Conservation (phyloP, 805 yeast species). For the Kodamaea laetipori region DNA sequence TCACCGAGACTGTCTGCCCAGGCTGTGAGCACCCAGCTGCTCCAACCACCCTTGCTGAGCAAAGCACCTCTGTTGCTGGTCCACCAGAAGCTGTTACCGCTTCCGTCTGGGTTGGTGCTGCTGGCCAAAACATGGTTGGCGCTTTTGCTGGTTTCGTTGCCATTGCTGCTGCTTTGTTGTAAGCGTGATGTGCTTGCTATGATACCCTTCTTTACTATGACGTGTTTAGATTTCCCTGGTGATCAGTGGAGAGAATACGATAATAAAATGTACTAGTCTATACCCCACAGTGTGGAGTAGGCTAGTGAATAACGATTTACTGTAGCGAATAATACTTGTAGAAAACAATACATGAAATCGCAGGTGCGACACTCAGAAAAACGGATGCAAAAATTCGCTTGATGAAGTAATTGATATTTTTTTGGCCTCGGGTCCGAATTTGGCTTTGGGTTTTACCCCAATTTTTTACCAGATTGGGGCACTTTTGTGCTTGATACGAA, state of each 20-base stretch:
- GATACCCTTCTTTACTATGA: background rate
- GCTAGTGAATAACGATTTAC: no score
- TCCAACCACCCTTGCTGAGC: conserved; percentile 5
- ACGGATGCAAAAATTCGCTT: no score
- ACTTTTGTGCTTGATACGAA: no score
- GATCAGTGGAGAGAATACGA: background rate
- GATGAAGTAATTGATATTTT: no score
- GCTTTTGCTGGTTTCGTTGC: conserved; percentile 7
- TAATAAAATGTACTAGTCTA: no score
- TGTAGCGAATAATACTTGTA: no score
- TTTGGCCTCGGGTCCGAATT: no score
- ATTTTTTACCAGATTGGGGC: no score
- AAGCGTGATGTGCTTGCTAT: conserved; percentile 1
- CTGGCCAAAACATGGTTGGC: conserved; percentile 1
- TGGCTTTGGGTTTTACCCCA: no score
- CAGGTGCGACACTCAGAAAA: no score
- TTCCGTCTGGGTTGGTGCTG: conserved; percentile 14
- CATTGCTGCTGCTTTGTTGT: conserved; percentile 8
- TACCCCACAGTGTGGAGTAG: no score
- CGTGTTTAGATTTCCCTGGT: background rate
- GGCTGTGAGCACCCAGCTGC: conserved; percentile 38
- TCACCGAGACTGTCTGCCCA: conserved; percentile 29
- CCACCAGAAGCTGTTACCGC: conserved; percentile 33
- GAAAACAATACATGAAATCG: no score
- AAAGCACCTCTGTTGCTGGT: conserved; percentile 32